Evolutionary conservation across 306 rosid genomes (phyloP).

Genomic region (Medicago arabica): DNA sequence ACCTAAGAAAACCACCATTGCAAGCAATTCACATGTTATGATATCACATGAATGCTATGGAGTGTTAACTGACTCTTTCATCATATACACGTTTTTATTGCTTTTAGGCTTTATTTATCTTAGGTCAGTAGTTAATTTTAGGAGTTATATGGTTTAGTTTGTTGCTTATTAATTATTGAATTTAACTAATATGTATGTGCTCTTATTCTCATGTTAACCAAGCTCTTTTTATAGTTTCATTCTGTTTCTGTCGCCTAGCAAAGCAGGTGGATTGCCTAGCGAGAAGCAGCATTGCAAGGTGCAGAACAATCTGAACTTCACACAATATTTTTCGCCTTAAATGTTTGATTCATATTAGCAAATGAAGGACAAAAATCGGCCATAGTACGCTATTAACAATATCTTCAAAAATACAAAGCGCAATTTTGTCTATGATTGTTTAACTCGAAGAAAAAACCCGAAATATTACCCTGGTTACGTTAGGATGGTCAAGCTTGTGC

Average conservation of each 20-base stretch:
- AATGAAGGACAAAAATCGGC: neutral
- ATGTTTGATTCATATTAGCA: conserved; percentile 1
- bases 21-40: conserved; percentile 18
- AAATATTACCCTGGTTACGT: conserved; percentile 81
- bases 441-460: neutral
- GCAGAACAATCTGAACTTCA: too few species aligned
- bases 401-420: neutral
- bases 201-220: too few species aligned
- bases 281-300: too few species aligned
- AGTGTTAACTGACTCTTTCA: neutral
- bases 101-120: neutral
- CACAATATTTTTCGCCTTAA: too few species aligned
- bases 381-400: neutral
- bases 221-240: too few species aligned
- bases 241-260: too few species aligned
- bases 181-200: too few species aligned
- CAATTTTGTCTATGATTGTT: neutral
- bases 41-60: neutral
- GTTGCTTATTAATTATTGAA: neutral
- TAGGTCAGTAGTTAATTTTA: neutral
- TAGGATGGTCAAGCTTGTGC: conserved; percentile 99
- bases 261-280: too few species aligned
- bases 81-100: neutral
- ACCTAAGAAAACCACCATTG: conserved; percentile 23
- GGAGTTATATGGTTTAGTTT: neutral